Base-by-base conservation (phyloP, 768 basidiomycete genomes). In the Mycena vitilis region DNA sequence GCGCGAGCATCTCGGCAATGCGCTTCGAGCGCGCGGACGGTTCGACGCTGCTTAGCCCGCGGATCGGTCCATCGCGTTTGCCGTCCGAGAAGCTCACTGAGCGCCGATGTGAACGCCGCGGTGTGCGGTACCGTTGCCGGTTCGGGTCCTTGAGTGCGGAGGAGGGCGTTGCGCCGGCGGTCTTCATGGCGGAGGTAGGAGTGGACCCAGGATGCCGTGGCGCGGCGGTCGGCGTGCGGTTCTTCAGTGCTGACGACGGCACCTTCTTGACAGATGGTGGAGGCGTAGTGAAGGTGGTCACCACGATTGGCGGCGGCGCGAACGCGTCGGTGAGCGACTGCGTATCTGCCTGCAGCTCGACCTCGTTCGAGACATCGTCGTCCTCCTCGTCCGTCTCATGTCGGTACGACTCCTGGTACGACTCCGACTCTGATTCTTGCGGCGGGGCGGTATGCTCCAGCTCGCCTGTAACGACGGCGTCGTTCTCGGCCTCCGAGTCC, bases 41-140 rank as follows among this genome's bases (percentile, higher is more conserved):
- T 52, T 79, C 78, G 40, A 79, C 78, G 56, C 81, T 82, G 52
- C 42, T 61, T 49, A 91, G 78, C 5, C 91, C 94, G 60, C 83
- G 82, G 53, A 98, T 98, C n/a, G 94, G 95, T 2, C 97, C 96
- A 38, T 92, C 91, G 68, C 87, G 87, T 76, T 90, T 92, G 7
- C 98, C 98, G 76, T 99, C 98, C 30, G 96, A 98, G 81, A 99
- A 99, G 78, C 95, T 97, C 65, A 99, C 97, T 49, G 93, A 95
- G 45, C 95, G 86, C n/a, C 90, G 87, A 72, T 91, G 88, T 60
- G 75, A 80, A 55, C 82, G 82, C 45, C 84, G 78, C n/a, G 90
- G 91, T 20, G 88, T 92, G 66, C 83, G 83, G 71, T 86, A 80
- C 57, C 80, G 81, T n/a, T 79, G 74, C 37, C 84, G 83, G 73